Conservation (phyloP, 164 flowering plant genomes). For the Umbilicus rupestris region DNA sequence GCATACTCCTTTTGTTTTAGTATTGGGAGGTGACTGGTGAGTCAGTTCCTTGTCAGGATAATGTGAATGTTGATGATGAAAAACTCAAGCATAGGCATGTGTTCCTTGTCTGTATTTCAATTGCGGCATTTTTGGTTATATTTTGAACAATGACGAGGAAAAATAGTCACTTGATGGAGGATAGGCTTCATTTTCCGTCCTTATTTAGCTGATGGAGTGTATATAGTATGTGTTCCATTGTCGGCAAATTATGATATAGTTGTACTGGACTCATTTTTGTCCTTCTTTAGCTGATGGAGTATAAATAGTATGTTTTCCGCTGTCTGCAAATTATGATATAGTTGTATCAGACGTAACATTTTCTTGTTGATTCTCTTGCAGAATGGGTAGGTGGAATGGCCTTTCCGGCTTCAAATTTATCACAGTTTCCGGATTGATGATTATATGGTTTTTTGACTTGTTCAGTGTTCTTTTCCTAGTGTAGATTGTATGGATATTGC, state of each 20-base stretch:
- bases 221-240: background rate
- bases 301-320: background rate
- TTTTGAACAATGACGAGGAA: no score
- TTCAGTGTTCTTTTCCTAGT: background rate
- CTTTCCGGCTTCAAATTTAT: background rate
- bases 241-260: background rate
- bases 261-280: background rate
- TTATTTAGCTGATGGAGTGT: background rate
- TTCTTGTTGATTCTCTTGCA: conserved; percentile 20
- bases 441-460: background rate
- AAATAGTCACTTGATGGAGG: no score
- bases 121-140: no score
- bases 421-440: no score
- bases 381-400: conserved; percentile 53
- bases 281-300: background rate
- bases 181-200: no score
- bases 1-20: no score
- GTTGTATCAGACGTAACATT: background rate
- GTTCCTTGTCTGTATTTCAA: no score
- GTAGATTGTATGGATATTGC: no score
- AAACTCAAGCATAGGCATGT: no score
- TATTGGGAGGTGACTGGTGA: no score
- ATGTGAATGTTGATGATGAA: no score
- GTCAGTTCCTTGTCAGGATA: no score
- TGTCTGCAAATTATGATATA: background rate